Evolutionary conservation across 2,329 filamentous ascomycete genomes (phyloP).

Genomic region (Colletotrichum zoysiae): DNA sequence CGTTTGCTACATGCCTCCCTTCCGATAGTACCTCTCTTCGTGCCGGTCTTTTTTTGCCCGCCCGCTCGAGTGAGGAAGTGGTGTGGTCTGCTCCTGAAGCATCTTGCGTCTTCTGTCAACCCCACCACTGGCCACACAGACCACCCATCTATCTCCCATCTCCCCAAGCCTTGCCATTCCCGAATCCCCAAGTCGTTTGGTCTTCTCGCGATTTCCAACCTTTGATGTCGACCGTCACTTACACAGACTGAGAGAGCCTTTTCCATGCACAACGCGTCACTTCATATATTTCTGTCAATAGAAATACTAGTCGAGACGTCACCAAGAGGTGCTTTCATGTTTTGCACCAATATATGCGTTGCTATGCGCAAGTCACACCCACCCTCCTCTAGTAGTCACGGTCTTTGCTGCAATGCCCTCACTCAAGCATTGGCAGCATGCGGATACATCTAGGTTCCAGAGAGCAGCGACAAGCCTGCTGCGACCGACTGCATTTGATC

Average conservation of each 20-base stretch:
- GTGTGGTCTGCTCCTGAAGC: slow-evolving; percentile 14
- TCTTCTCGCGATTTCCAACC: background rate
- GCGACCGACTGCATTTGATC: slow-evolving; percentile 15
- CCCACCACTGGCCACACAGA: slow-evolving; percentile 25
- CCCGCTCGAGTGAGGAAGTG: slow-evolving; percentile 4
- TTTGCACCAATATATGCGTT: background rate
- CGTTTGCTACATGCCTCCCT: slow-evolving; percentile 9
- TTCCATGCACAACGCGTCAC: background rate
- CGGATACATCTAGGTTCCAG: slow-evolving; percentile 19
- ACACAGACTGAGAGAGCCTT: slow-evolving; percentile 20
- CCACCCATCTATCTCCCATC: background rate
- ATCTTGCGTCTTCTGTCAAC: slow-evolving; percentile 8
- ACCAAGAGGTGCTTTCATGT: slow-evolving; percentile 2
- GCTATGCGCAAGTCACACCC: slow-evolving; percentile 26
- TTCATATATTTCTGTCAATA: slow-evolving; percentile 4
- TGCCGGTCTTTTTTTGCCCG: slow-evolving; percentile 30
- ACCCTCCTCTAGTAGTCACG: slow-evolving; percentile 24
- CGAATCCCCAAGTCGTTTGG: background rate
- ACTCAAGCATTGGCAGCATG: slow-evolving; percentile 25
- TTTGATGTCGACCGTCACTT: slow-evolving; percentile 7
- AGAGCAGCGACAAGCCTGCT: slow-evolving; percentile 24
- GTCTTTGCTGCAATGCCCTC: slow-evolving; percentile 24
- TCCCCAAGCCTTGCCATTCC: slow-evolving; percentile 1
- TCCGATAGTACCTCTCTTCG: background rate
- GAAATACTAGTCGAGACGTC: background rate